Conservation (phyloP, 163 green algal species). For the Scenedesmus sp. region DNA sequence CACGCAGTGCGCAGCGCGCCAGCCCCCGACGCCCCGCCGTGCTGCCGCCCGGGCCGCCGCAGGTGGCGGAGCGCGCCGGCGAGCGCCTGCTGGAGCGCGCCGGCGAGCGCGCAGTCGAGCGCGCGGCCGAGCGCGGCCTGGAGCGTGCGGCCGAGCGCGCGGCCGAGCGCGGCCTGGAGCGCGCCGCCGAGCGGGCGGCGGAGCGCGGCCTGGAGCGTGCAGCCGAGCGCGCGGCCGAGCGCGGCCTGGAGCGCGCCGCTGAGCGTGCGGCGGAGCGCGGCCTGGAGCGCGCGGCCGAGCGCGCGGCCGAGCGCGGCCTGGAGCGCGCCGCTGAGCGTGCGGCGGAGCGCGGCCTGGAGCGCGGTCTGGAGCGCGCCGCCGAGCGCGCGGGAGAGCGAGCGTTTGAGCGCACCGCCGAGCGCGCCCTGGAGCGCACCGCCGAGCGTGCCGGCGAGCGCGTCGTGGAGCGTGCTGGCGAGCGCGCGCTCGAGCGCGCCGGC, state of each 20-base stretch:
- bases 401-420: not conserved
- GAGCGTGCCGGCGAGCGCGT: conserved; percentile 22
- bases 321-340: conserved; percentile 44
- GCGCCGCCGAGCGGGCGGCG: conserved; percentile 30
- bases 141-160: conserved; percentile 23
- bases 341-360: conserved; percentile 10
- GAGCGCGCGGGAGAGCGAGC: not conserved
- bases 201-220: conserved; percentile 28
- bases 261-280: conserved; percentile 29
- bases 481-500: not conserved
- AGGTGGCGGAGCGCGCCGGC: conserved; percentile 23
- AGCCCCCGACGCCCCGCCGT: too few relatives aligned
- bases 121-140: conserved; percentile 23
- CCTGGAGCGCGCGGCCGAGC: not conserved
- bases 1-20: too few relatives aligned
- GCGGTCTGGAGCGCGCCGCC: not conserved
- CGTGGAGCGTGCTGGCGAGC: conserved; percentile 33
- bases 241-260: not conserved
- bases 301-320: conserved; percentile 37
- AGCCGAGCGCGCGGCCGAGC: not conserved
- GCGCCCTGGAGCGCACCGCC: not conserved
- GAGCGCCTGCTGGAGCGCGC: conserved; percentile 13
- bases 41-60: too few relatives aligned
- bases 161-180: conserved; percentile 24
- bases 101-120: conserved; percentile 29